Percentiles rank a stretch among this genome's conserved stretches.
Evolutionary conservation across 176 grass and related monocot species (phyloP).

Genomic region (Oryza rufipogon): DNA sequence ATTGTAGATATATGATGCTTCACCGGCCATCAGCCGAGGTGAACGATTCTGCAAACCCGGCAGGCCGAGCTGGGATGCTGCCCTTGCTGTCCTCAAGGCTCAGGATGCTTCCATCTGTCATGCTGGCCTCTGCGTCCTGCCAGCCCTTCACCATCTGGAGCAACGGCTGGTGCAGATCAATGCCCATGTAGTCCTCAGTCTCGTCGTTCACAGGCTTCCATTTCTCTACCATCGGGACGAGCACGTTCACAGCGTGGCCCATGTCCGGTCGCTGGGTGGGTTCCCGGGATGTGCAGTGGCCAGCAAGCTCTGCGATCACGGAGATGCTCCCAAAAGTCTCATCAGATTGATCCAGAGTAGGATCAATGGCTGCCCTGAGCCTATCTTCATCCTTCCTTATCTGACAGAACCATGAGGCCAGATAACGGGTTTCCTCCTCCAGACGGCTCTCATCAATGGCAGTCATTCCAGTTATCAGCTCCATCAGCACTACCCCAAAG

Average conservation of each 20-base stretch:
- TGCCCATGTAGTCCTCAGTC: slow-evolving; percentile 83
- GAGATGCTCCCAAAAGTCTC: slow-evolving; percentile 75
- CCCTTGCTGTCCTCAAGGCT: slow-evolving; percentile 93
- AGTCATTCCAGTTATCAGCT: slow-evolving; percentile 81
- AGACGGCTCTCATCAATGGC: slow-evolving; percentile 77
- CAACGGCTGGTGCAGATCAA: slow-evolving; percentile 82
- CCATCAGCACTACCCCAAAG: slow-evolving; percentile 95
- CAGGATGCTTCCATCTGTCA: slow-evolving; percentile 59
- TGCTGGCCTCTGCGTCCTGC: slow-evolving; percentile 77
- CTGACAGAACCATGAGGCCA: slow-evolving; percentile 78
- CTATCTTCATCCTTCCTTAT: slow-evolving; percentile 70
- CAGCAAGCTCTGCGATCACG: slow-evolving; percentile 75
- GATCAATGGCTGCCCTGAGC: slow-evolving; percentile 70
- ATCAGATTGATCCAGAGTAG: slow-evolving; percentile 56
- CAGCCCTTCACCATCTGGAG: slow-evolving; percentile 95
- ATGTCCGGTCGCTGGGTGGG: slow-evolving; percentile 83
- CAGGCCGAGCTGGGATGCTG: slow-evolving; percentile 89
- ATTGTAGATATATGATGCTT: slow-evolving; percentile 19
- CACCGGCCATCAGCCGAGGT: slow-evolving; percentile 93
- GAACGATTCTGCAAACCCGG: slow-evolving; percentile 89
- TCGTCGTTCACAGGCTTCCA: slow-evolving; percentile 87
- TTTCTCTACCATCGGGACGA: slow-evolving; percentile 84
- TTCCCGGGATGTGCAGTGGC: slow-evolving; percentile 79
- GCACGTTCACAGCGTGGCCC: slow-evolving; percentile 76
- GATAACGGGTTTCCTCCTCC: slow-evolving; percentile 80